Evolutionary conservation across 176 grass and related monocot species (phyloP).

Genomic region (Tillandsia leiboldiana): DNA sequence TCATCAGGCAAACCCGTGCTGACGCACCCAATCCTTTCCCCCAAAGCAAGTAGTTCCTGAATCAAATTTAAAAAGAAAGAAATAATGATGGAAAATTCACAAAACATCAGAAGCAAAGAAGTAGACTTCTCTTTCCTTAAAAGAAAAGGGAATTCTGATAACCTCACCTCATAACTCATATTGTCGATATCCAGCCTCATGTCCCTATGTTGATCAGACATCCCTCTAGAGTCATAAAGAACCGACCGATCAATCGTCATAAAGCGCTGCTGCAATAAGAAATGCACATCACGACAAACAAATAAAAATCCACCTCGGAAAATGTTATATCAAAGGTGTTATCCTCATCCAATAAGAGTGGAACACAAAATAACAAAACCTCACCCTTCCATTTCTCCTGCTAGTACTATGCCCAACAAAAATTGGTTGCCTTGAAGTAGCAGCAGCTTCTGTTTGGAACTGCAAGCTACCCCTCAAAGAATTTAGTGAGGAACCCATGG

Average conservation of each 20-base stretch:
- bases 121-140: no score
- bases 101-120: slow-evolving; percentile 8
- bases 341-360: no score
- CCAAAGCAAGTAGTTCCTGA: slow-evolving; percentile 84
- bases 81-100: background rate
- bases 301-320: slow-evolving; percentile 5
- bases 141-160: background rate
- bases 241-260: slow-evolving; percentile 28
- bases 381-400: no score
- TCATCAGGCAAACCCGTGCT: slow-evolving; percentile 53
- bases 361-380: no score
- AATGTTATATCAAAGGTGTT: background rate
- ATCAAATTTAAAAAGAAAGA: background rate
- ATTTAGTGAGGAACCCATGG: slow-evolving; percentile 25
- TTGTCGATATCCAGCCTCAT: slow-evolving; percentile 84
- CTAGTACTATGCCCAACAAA: slow-evolving; percentile 12
- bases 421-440: slow-evolving; percentile 41
- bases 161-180: slow-evolving; percentile 80
- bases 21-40: slow-evolving; percentile 73
- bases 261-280: slow-evolving; percentile 37
- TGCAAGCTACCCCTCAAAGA: slow-evolving; percentile 12
- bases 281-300: slow-evolving; percentile 1
- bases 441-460: background rate
- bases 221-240: no score
- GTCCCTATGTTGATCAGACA: slow-evolving; percentile 55